Percentiles rank a stretch among this genome's conserved stretches.
Evolutionary conservation across 106 monocot genomes (phyloP).

Genomic region (Dactylorhiza incarnata): DNA sequence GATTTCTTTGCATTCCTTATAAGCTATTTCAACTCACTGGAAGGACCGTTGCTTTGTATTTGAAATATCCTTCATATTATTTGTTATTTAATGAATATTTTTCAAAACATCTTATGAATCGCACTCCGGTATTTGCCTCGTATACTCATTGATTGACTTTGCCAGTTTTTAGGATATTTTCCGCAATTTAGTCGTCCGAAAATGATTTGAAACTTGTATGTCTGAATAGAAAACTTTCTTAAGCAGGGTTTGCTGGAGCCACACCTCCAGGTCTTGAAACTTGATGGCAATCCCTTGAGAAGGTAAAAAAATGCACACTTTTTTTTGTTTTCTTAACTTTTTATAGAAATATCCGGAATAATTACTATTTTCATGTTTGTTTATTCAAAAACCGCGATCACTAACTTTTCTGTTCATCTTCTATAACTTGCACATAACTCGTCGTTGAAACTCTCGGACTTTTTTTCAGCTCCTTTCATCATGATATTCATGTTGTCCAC

Average conservation of each 20-base stretch:
- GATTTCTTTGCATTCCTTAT: slow-evolving; percentile 2
- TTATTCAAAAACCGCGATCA: too few relatives aligned
- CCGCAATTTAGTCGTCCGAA: neutral
- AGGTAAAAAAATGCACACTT: slow-evolving; percentile 35
- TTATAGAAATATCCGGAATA: too few relatives aligned
- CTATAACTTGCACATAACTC: too few relatives aligned
- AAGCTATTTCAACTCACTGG: neutral
- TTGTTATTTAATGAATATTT: neutral
- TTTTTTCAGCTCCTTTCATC: too few relatives aligned
- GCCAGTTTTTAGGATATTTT: neutral
- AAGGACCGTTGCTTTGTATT: neutral
- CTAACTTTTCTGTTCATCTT: too few relatives aligned
- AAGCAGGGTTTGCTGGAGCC: slow-evolving; percentile 79
- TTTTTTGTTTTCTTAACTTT: neutral
- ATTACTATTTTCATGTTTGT: too few relatives aligned
- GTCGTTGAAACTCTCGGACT: too few relatives aligned
- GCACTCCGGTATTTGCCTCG: neutral
- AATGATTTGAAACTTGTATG: neutral
- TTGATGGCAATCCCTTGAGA: slow-evolving; percentile 85
- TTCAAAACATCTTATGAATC: neutral
- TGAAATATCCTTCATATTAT: neutral
- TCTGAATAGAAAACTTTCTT: slow-evolving; percentile 9
- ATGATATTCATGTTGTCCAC: too few relatives aligned
- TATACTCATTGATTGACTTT: too few relatives aligned
- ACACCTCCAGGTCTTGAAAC: slow-evolving; percentile 64